These are phyloP conservation scores for Mycena rosella DNA, from an alignment of 768 basidiomycete species.

Conservation along the genomic window DNA sequence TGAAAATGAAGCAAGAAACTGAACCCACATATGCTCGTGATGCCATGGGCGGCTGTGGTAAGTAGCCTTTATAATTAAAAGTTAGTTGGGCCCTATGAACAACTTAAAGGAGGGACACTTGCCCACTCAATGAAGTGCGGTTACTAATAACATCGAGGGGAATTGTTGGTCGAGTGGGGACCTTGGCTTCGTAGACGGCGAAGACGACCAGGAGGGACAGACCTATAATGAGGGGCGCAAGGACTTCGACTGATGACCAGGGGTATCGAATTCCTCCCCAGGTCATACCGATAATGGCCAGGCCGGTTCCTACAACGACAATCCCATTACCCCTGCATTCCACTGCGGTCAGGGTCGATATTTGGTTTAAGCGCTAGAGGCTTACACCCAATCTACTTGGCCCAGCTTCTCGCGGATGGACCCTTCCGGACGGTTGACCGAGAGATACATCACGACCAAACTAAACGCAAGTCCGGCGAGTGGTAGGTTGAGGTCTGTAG, in stretches of 20 bases:
- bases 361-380: not conserved
- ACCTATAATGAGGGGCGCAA: slow-evolving; percentile 56
- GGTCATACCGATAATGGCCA: slow-evolving; percentile 51
- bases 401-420: slow-evolving; percentile 44
- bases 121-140: slow-evolving; percentile 54
- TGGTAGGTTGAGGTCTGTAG: slow-evolving; percentile 52
- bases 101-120: too few species aligned
- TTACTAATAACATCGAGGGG: slow-evolving; percentile 49
- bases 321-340: slow-evolving; percentile 50
- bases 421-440: slow-evolving; percentile 43
- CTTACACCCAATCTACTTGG: slow-evolving; percentile 53
- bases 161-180: slow-evolving; percentile 37
- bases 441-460: slow-evolving; percentile 38
- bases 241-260: slow-evolving; percentile 51
- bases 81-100: too few species aligned
- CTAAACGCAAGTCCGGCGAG: slow-evolving; percentile 35
- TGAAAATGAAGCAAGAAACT: too few species aligned
- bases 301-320: slow-evolving; percentile 45
- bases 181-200: slow-evolving; percentile 42
- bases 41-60: slow-evolving; percentile 41
- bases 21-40: slow-evolving; percentile 38
- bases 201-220: slow-evolving; percentile 44
- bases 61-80: slow-evolving; percentile 48
- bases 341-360: not conserved
- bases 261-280: slow-evolving; percentile 53